Evolutionary conservation across 2,329 filamentous ascomycete species (phyloP).

Genomic region (Pseudohalonectria lignicola): DNA sequence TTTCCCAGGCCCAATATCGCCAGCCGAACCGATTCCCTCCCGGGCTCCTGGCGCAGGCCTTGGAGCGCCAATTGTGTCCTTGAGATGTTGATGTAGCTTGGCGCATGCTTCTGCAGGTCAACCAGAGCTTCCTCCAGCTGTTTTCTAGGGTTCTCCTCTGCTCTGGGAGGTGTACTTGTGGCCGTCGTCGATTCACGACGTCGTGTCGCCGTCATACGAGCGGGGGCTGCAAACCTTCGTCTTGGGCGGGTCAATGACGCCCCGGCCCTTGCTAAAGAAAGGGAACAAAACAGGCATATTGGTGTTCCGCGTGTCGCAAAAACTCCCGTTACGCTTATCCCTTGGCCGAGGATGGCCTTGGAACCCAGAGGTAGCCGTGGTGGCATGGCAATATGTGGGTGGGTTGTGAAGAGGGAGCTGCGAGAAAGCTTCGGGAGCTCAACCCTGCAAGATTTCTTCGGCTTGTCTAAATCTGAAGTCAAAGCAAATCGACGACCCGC

Average conservation of each 20-base stretch:
- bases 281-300: not conserved
- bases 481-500: too few relatives aligned
- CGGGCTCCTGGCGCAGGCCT: slow-evolving; percentile 45
- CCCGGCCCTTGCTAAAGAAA: not conserved
- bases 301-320: not conserved
- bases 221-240: not conserved
- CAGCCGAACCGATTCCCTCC: slow-evolving; percentile 46
- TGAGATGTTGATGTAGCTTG: slow-evolving; percentile 55
- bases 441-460: slow-evolving; percentile 1
- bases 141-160: slow-evolving; percentile 22
- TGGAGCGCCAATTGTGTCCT: slow-evolving; percentile 61
- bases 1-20: slow-evolving; percentile 40
- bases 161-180: slow-evolving; percentile 1
- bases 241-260: not conserved
- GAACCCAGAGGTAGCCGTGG: too few relatives aligned
- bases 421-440: not conserved
- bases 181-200: slow-evolving; percentile 14
- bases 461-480: too few relatives aligned
- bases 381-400: too few relatives aligned
- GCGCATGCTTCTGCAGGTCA: slow-evolving; percentile 49
- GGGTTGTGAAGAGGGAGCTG: too few relatives aligned
- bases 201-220: slow-evolving; percentile 3
- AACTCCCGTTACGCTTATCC: too few relatives aligned
- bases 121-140: slow-evolving; percentile 50
- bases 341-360: too few relatives aligned